These are phyloP conservation scores for Apiospora rasikravindrae DNA, from an alignment of 2,329 filamentous ascomycete species.

Conservation along the genomic window DNA sequence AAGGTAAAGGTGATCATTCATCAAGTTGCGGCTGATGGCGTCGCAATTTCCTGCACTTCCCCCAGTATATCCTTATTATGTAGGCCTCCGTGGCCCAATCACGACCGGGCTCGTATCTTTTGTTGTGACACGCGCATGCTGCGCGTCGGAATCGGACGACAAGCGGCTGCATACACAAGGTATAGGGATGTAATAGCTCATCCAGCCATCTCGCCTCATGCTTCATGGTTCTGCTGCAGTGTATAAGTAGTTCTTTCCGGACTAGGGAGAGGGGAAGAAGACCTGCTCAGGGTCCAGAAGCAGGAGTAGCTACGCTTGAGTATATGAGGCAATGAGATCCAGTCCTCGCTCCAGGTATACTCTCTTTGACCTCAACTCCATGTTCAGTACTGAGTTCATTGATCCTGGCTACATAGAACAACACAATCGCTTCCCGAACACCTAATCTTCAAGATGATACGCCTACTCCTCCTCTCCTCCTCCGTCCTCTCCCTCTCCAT, in stretches of 20 bases:
- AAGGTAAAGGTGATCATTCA: not conserved
- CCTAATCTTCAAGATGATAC: not conserved
- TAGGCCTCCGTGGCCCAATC: not conserved
- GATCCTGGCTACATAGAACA: too few relatives aligned
- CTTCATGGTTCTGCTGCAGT: not conserved
- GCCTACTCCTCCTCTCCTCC: not conserved
- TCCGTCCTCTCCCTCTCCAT: not conserved
- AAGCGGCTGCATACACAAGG: conserved; percentile 7
- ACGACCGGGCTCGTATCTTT: not conserved
- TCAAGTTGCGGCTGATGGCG: not conserved
- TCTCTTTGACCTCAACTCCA: not conserved
- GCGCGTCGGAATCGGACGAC: conserved; percentile 8
- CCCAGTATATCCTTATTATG: not conserved
- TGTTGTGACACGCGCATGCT: not conserved
- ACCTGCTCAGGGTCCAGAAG: not conserved
- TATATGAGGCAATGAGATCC: not conserved
- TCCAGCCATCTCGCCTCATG: not conserved
- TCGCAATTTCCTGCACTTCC: not conserved
- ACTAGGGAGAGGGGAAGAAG: not conserved
- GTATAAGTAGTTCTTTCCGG: not conserved
- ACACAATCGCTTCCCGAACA: too few relatives aligned
- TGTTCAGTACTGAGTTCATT: too few relatives aligned
- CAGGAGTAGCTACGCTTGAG: too few relatives aligned
- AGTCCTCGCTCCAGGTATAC: not conserved
- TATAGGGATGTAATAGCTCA: not conserved